Conservation (phyloP, 163 green algal genomes). For the Chloromonas sp. region DNA sequence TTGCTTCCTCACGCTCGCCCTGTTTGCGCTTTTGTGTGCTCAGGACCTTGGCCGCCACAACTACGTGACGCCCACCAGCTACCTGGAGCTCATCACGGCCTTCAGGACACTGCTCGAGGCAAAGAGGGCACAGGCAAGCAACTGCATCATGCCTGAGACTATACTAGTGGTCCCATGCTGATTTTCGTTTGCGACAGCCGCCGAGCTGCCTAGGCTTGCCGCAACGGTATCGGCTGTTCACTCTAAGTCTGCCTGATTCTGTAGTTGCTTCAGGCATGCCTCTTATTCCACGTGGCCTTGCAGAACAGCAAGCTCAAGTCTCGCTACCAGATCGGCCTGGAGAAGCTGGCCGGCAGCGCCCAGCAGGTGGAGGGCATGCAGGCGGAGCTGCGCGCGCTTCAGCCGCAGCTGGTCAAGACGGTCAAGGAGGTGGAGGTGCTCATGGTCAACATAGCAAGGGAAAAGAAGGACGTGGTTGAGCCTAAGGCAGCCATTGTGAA, state of each 20-base stretch:
- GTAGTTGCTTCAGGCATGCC: too few species aligned
- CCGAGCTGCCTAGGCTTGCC: too few species aligned
- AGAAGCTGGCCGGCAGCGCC: conserved; percentile 61
- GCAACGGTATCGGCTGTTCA: too few species aligned
- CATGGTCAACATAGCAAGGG: conserved; percentile 57
- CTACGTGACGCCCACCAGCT: conserved; percentile 79
- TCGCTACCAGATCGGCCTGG: conserved; percentile 44
- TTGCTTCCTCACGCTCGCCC: not conserved
- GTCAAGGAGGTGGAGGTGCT: conserved; percentile 54
- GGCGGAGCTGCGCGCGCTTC: conserved; percentile 61
- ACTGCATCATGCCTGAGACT: not conserved
- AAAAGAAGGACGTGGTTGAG: conserved; percentile 72
- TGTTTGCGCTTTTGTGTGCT: not conserved
- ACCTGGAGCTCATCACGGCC: conserved; percentile 70
- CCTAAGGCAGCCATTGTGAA: conserved; percentile 46
- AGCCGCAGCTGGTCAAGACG: conserved; percentile 69
- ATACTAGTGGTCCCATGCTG: too few species aligned
- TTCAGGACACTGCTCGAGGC: conserved; percentile 55
- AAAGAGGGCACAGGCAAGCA: conserved; percentile 48
- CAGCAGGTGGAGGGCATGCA: conserved; percentile 54
- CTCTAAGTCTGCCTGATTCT: too few species aligned
- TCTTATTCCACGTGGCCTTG: too few species aligned
- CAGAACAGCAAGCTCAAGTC: conserved; percentile 32
- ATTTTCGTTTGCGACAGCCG: too few species aligned
- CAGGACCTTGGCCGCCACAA: conserved; percentile 54